Conservation (phyloP, 192 early-diverging fungal species). For the Coemansia sp. region DNA sequence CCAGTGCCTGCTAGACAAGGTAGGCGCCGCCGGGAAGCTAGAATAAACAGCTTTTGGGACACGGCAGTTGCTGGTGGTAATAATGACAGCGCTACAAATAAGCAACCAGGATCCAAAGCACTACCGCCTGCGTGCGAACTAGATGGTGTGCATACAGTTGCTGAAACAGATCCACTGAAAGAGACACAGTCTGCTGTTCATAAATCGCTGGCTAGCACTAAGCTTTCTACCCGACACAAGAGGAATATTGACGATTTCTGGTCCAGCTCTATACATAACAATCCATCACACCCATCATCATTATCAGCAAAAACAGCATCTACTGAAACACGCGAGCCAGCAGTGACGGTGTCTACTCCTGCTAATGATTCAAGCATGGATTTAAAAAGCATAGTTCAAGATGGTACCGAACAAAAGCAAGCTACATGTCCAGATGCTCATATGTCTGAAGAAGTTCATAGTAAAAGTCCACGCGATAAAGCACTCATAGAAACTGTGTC, state of each 20-base stretch:
- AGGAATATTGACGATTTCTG: slow-evolving; percentile 13
- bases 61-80: slow-evolving; percentile 1
- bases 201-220: not conserved
- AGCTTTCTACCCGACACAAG: slow-evolving; percentile 4
- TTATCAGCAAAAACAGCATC: no score
- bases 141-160: not conserved
- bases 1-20: no score
- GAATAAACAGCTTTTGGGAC: slow-evolving; percentile 27
- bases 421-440: no score
- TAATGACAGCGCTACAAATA: no score
- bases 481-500: no score
- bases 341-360: no score
- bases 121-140: not conserved
- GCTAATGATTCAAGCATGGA: no score
- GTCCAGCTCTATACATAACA: slow-evolving; percentile 1
- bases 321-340: no score
- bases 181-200: not conserved
- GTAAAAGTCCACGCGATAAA: no score
- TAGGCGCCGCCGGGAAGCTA: slow-evolving; percentile 5
- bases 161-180: not conserved
- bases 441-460: no score
- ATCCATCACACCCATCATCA: not conserved
- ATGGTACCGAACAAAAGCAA: no score
- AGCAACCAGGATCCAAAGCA: not conserved
- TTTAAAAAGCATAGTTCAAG: no score